Evolutionary conservation across 1,139 yeast genomes (phyloP).

Genomic region (Debaryomycetaceae sp.): DNA sequence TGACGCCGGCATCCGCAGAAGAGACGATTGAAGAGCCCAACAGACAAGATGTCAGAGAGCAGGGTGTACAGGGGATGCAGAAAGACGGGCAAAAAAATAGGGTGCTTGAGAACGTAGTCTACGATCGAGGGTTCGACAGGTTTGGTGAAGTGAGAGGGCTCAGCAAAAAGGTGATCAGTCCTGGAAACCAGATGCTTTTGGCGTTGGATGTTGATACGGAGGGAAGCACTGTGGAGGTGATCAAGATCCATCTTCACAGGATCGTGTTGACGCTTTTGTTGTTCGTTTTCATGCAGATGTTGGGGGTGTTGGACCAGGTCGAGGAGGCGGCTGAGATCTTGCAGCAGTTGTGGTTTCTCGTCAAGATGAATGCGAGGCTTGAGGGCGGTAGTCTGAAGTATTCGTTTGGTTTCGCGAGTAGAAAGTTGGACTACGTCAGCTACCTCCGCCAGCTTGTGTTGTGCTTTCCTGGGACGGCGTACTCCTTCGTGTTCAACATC

Average conservation of each 20-base stretch:
- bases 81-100: too few species aligned
- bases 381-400: not conserved
- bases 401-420: not conserved
- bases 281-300: constrained; percentile 1
- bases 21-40: too few species aligned
- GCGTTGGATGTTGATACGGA: constrained; percentile 5
- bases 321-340: constrained; percentile 6
- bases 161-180: not conserved
- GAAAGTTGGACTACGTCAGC: not conserved
- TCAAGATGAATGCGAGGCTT: constrained; percentile 6
- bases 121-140: too few species aligned
- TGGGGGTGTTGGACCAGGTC: constrained; percentile 1
- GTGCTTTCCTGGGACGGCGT: constrained; percentile 4
- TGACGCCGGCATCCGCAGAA: too few species aligned
- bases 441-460: not conserved
- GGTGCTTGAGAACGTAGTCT: too few species aligned
- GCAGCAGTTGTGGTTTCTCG: constrained; percentile 9
- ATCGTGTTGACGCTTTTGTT: constrained; percentile 9
- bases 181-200: constrained; percentile 4
- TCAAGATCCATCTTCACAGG: constrained; percentile 17
- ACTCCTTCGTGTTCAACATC: constrained; percentile 3
- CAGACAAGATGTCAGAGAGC: too few species aligned
- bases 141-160: not conserved
- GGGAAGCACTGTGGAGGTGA: constrained; percentile 16
- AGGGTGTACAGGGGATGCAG: too few species aligned